A percentile compares a stretch with the other conserved stretches of the same genome.
phyloP scores from a whole-genome alignment of 306 rosid genomes.

The Sechiopsis laciniata region DNA sequence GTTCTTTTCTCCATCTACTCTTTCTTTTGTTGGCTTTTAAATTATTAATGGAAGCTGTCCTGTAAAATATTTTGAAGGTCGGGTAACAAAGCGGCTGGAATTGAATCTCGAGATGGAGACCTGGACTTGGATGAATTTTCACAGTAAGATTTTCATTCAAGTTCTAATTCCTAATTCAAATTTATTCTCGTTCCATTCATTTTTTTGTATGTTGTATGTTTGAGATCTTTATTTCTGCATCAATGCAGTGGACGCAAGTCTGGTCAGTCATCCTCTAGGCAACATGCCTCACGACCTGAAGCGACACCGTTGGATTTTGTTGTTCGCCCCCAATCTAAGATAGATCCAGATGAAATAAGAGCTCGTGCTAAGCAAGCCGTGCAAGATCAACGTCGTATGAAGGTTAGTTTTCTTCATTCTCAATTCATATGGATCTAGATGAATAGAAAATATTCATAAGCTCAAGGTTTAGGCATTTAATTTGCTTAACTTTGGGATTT shows the following conservation, averaged over 20 bases:
- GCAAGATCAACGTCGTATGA: conserved; percentile 85
- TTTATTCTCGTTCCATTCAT: background rate
- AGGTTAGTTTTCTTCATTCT: conserved; percentile 44
- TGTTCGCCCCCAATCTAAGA: conserved; percentile 85
- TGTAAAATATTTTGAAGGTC: conserved; percentile 41
- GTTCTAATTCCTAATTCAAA: background rate
- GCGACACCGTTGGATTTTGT: conserved; percentile 94
- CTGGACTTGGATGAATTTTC: conserved; percentile 86
- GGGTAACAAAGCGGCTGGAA: conserved; percentile 61
- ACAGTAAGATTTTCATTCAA: conserved; percentile 42
- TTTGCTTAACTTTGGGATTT: background rate
- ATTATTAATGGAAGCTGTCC: conserved; percentile 13
- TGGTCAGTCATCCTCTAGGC: conserved; percentile 77
- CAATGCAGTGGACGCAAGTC: conserved; percentile 68
- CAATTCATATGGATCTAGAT: background rate
- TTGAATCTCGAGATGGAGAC: conserved; percentile 90
- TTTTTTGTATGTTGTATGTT: background rate
- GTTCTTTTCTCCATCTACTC: conserved; percentile 3
- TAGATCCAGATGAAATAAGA: conserved; percentile 88
- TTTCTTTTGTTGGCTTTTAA: background rate
- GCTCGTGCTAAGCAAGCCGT: conserved; percentile 77
- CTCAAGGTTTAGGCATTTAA: background rate
- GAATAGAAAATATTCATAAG: background rate
- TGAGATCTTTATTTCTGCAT: conserved; percentile 18
- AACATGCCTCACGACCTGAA: conserved; percentile 80